Conservation (phyloP, 2,329 filamentous ascomycete species). For the Calonectria pteridis region DNA sequence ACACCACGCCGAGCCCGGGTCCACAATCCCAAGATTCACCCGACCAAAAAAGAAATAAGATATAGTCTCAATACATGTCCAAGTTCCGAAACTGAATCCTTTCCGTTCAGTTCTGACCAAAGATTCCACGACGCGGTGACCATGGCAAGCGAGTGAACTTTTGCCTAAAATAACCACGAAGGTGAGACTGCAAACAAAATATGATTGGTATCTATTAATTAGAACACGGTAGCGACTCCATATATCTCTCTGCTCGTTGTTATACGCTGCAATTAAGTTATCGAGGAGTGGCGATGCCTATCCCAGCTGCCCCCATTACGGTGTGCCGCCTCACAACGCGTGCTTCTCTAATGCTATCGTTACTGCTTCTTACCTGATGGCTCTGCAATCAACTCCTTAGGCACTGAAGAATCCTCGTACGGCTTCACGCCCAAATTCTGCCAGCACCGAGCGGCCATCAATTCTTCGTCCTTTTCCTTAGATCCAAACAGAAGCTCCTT, state of each 20-base stretch:
- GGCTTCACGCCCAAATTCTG: constrained; percentile 57
- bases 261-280: neutral
- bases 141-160: neutral
- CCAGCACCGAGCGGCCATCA: constrained; percentile 60
- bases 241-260: neutral
- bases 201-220: neutral
- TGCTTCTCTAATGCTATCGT: neutral
- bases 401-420: constrained; percentile 53
- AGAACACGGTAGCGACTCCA: neutral
- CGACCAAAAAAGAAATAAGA: neutral
- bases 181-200: neutral
- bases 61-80: neutral
- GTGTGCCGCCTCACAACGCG: neutral
- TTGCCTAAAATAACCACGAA: neutral
- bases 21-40: neutral
- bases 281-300: neutral
- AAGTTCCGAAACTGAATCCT: neutral
- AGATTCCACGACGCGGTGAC: neutral
- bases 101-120: no score
- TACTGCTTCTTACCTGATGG: neutral
- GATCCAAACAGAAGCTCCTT: constrained; percentile 56
- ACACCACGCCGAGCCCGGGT: neutral
- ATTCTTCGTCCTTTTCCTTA: constrained; percentile 57
- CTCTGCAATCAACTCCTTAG: neutral
- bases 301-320: neutral